Conservation (phyloP, 306 rosid species). For the Glycine tomentella region DNA sequence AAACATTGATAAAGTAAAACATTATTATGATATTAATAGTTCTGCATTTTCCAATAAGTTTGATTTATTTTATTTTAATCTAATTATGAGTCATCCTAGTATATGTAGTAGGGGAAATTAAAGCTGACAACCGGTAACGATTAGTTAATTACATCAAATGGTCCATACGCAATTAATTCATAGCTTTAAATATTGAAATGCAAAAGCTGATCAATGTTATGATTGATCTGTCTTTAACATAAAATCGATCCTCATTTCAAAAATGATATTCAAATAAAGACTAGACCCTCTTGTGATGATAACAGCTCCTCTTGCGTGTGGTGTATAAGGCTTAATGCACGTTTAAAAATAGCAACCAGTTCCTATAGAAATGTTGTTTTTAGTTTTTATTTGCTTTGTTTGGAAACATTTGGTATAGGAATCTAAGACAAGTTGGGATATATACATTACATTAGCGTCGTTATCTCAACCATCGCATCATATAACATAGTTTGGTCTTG, state of each 20-base stretch:
- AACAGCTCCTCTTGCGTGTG: background rate
- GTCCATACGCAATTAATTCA: background rate
- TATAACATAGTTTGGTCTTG: constrained; percentile 14
- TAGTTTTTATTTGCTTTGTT: background rate
- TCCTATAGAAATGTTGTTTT: constrained; percentile 7
- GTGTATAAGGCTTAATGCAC: background rate
- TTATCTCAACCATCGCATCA: constrained; percentile 32
- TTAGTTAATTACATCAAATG: background rate
- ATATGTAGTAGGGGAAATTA: background rate
- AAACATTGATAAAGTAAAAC: background rate
- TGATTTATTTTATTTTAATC: background rate
- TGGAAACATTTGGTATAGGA: background rate
- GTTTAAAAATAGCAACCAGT: background rate
- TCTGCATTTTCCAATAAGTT: background rate
- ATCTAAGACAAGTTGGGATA: constrained; percentile 20
- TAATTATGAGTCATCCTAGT: background rate
- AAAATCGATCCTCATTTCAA: background rate
- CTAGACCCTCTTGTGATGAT: background rate
- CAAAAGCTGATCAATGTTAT: background rate
- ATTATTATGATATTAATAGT: background rate
- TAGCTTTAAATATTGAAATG: background rate
- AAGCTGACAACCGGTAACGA: background rate
- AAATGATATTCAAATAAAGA: constrained; percentile 7
- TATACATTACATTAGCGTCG: constrained; percentile 15
- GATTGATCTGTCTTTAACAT: constrained; percentile 12